A percentile compares a stretch with the other conserved stretches of the same genome.
Conservation (phyloP, 1,139 yeast genomes). For the Scheffersomyces illinoinensis region DNA sequence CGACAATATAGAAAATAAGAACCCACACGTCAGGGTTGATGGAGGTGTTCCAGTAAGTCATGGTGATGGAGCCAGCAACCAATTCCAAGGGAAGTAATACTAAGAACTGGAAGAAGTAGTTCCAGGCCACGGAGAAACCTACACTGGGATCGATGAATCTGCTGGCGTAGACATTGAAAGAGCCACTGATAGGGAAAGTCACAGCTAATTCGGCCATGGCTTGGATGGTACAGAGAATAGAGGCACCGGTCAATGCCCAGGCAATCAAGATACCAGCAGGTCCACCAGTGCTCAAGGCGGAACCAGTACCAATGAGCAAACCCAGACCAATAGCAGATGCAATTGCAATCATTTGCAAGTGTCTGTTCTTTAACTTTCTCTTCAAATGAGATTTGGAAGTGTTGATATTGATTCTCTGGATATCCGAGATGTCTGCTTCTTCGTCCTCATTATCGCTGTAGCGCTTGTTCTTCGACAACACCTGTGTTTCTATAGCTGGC, state of each 20-base stretch:
- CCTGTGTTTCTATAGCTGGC: constrained; percentile 23
- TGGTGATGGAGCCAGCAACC: constrained; percentile 34
- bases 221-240: constrained; percentile 33
- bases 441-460: constrained; percentile 20
- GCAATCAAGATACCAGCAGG: constrained; percentile 59
- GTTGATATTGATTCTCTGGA: constrained; percentile 22
- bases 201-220: constrained; percentile 37
- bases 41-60: constrained; percentile 29
- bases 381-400: constrained; percentile 23
- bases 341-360: constrained; percentile 29
- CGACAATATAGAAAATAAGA: constrained; percentile 27
- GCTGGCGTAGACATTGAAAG: constrained; percentile 32
- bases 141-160: constrained; percentile 36
- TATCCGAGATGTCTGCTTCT: constrained; percentile 17
- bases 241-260: constrained; percentile 30
- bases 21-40: constrained; percentile 36
- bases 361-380: constrained; percentile 24
- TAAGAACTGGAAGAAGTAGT: constrained; percentile 29
- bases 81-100: constrained; percentile 32
- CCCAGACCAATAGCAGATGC: constrained; percentile 38
- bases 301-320: constrained; percentile 25
- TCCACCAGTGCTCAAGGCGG: constrained; percentile 48
- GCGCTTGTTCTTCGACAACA: constrained; percentile 13
- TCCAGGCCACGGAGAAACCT: constrained; percentile 39
- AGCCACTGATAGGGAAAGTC: constrained; percentile 35